A percentile compares a stretch with the other conserved stretches of the same genome.
These are phyloP conservation scores for Penicillium roqueforti DNA, from an alignment of 495 filamentous ascomycete species.

Conservation along the genomic window DNA sequence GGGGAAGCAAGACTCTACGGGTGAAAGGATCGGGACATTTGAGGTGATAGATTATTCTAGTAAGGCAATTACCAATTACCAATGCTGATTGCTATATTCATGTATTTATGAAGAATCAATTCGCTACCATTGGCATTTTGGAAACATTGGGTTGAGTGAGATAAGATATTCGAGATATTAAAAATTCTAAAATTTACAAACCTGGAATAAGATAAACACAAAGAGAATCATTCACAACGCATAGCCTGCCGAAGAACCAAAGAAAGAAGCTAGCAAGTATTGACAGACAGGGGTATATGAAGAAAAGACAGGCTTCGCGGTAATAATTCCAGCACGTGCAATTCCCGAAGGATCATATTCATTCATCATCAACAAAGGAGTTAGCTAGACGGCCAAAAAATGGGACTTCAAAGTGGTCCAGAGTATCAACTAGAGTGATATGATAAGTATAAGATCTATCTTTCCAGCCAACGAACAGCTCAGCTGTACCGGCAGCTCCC, in stretches of 20 bases:
- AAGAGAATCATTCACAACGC: conserved; percentile 5
- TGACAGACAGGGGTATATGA: conserved; percentile 21
- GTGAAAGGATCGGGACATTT: not conserved
- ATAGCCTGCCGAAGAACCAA: not conserved
- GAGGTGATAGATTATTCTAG: not conserved
- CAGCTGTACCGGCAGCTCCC: not conserved
- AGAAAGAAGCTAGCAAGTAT: conserved; percentile 5
- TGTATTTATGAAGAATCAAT: not conserved
- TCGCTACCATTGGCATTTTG: not conserved
- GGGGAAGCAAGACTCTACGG: not conserved
- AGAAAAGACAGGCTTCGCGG: conserved; percentile 10
- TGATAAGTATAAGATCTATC: not conserved
- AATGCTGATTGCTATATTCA: too few relatives aligned
- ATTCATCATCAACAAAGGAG: conserved; percentile 91
- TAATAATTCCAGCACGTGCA: conserved; percentile 14
- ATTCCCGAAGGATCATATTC: conserved; percentile 13
- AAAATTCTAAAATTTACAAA: not conserved
- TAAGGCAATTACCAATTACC: not conserved
- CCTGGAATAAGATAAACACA: not conserved
- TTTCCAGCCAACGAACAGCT: not conserved
- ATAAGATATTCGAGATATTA: not conserved
- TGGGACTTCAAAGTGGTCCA: conserved; percentile 90
- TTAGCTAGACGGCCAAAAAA: conserved; percentile 74
- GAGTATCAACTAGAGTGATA: conserved; percentile 62
- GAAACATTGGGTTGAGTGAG: not conserved